Evolutionary conservation across 192 early-diverging fungal species (phyloP), one percentile per base, ranked within the genome.

Genomic region (Entomortierella beljakovae): DNA sequence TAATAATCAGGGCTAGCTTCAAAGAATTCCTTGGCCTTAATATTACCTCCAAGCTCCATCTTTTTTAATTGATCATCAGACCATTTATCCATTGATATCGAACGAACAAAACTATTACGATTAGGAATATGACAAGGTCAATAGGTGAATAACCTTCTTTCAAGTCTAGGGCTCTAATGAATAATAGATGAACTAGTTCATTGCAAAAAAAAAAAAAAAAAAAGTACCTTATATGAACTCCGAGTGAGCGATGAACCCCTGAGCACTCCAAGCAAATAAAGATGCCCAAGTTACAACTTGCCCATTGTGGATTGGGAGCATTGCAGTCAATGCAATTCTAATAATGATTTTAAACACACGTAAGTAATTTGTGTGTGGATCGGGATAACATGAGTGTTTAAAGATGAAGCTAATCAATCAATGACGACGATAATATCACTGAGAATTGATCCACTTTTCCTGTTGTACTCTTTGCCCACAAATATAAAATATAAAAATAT

Each of bases 41-140:
- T 81, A 80, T 99, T 99, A 15, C 98, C 98, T 68, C 96, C 98
- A 49, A 89, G 73, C 84, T 90, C 84, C 97, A 99, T 99, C 57
- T 96, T 92, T 76, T 94, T 96, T 58, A 95, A 82, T 81, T 99
- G 98, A 81, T 98, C 96, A 32, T 94, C 90, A 38, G 88, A 91
- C 97, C 97, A 99, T 70, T 93, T 93, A 83, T 99, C 98, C 98
- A 99, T 99, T 6, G 92, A 92, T 61, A 99, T 93, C 3, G 98
- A 99, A n/a, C 98, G 91, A 48, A 99, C 98, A 89, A 99, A 99
- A 80, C 91, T 92, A 46, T n/a, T n/a, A n/a, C n/a, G n/a, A n/a
- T n/a, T 43, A 13, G 42, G 42, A 43, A 9, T 18, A 18, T 13
- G 10, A 43, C 10, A 53, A 22, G 10, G 20, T 37, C 28, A 46